Conservation (phyloP, 192 early-diverging fungal genomes). For the Obelidium mucronatum region DNA sequence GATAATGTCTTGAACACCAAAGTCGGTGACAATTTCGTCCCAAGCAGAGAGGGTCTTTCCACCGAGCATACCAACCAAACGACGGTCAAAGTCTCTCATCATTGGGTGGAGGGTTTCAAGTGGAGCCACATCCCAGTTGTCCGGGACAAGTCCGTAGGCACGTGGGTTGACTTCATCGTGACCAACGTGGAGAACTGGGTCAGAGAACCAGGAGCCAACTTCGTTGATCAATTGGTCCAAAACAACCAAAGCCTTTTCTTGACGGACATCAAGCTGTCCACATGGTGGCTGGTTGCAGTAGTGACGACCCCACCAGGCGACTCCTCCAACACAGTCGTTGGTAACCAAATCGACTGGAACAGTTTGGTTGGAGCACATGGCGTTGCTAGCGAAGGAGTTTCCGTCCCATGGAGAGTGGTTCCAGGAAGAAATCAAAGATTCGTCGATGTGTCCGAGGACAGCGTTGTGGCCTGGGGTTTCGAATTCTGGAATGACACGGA, state of each 20-base stretch:
- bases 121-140: neutral
- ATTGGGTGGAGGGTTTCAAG: neutral
- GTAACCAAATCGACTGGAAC: neutral
- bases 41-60: slow-evolving; percentile 21
- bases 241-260: slow-evolving; percentile 63
- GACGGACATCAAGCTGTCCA: slow-evolving; percentile 51
- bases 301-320: neutral
- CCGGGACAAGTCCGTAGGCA: slow-evolving; percentile 9
- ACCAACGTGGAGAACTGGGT: slow-evolving; percentile 77
- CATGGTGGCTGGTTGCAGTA: slow-evolving; percentile 69
- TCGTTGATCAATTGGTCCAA: slow-evolving; percentile 71
- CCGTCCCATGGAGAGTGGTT: slow-evolving; percentile 1
- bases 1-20: neutral
- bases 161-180: slow-evolving; percentile 37
- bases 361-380: neutral
- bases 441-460: neutral
- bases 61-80: neutral
- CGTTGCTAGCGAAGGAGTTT: neutral
- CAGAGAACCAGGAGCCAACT: slow-evolving; percentile 70
- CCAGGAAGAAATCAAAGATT: neutral
- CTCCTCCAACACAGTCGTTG: neutral
- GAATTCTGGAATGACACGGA: slow-evolving; percentile 91
- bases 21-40: slow-evolving; percentile 13
- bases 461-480: slow-evolving; percentile 48
- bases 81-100: neutral